These are phyloP conservation scores for Neopestalotiopsis clavispora DNA, from an alignment of 2,329 filamentous ascomycete species.

Conservation along the genomic window DNA sequence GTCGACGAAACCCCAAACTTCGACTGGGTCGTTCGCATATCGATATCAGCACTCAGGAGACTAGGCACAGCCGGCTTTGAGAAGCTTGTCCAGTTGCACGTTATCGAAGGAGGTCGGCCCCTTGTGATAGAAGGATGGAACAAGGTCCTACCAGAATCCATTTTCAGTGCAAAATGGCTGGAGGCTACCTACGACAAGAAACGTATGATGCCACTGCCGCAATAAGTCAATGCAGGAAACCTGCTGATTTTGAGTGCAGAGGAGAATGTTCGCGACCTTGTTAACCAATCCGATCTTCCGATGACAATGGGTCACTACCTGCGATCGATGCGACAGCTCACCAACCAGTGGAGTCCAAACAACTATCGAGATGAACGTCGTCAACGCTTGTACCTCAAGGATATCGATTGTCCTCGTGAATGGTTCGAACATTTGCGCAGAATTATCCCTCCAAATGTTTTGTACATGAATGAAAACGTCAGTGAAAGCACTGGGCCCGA, in stretches of 20 bases:
- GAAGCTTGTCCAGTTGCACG: constrained; percentile 81
- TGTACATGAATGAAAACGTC: constrained; percentile 87
- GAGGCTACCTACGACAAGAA: constrained; percentile 79
- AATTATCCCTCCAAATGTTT: constrained; percentile 79
- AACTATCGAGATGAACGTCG: constrained; percentile 80
- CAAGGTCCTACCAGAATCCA: constrained; percentile 71
- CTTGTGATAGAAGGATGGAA: constrained; percentile 92
- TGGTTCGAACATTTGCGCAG: constrained; percentile 84
- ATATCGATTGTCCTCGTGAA: constrained; percentile 90
- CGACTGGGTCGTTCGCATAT: constrained; percentile 82
- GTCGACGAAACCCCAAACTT: constrained; percentile 85
- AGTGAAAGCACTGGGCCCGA: constrained; percentile 31
- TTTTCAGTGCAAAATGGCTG: constrained; percentile 84
- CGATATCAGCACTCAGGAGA: constrained; percentile 76
- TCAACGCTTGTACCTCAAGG: constrained; percentile 92
- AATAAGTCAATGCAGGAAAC: neutral
- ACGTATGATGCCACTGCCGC: constrained; percentile 53
- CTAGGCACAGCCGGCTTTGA: constrained; percentile 83
- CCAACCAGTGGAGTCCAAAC: constrained; percentile 77
- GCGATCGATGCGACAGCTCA: constrained; percentile 81
- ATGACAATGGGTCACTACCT: constrained; percentile 92
- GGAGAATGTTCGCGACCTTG: constrained; percentile 84
- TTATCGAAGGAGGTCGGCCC: constrained; percentile 84
- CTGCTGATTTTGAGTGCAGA: constrained; percentile 52
- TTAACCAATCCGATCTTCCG: constrained; percentile 72